phyloP scores from a whole-genome alignment of 2,329 filamentous ascomycete species.

The Colletotrichum higginsianum region DNA sequence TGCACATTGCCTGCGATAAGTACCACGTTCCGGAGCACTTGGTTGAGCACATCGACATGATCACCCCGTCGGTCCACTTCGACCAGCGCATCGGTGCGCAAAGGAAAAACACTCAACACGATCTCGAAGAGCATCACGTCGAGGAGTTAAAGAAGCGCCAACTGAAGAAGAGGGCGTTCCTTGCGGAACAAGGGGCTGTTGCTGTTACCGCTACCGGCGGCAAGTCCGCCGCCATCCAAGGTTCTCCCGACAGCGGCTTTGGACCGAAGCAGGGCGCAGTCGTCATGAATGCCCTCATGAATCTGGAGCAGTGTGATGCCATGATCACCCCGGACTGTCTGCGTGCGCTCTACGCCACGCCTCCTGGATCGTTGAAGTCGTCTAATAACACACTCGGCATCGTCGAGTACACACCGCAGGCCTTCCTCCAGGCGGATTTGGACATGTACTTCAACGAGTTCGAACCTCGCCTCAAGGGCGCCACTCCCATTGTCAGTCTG shows the following conservation, averaged over 20 bases:
- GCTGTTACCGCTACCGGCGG: slow-evolving; percentile 6
- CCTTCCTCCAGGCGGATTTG: slow-evolving; percentile 65
- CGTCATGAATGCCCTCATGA: slow-evolving; percentile 50
- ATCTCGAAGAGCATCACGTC: slow-evolving; percentile 45
- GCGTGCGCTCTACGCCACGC: slow-evolving; percentile 62
- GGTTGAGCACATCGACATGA: slow-evolving; percentile 56
- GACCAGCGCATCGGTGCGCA: slow-evolving; percentile 51
- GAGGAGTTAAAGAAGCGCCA: slow-evolving; percentile 47
- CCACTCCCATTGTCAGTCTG: slow-evolving; percentile 59
- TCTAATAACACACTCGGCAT: slow-evolving; percentile 65
- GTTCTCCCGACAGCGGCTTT: slow-evolving; percentile 45
- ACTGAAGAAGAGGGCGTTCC: slow-evolving; percentile 22
- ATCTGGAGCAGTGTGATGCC: slow-evolving; percentile 60
- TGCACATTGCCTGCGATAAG: slow-evolving; percentile 58
- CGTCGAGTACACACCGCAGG: slow-evolving; percentile 66
- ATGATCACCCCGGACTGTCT: slow-evolving; percentile 72
- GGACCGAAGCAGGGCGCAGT: slow-evolving; percentile 51
- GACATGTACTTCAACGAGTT: slow-evolving; percentile 63
- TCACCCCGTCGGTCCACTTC: slow-evolving; percentile 58
- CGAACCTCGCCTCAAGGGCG: slow-evolving; percentile 58
- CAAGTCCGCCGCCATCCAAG: slow-evolving; percentile 48
- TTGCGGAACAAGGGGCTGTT: slow-evolving; percentile 41
- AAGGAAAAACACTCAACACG: slow-evolving; percentile 45
- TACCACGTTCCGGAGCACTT: slow-evolving; percentile 58
- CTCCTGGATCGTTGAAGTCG: slow-evolving; percentile 52